Conservation (phyloP, 2,329 filamentous ascomycete genomes). For the Hypoxylon sp. region DNA sequence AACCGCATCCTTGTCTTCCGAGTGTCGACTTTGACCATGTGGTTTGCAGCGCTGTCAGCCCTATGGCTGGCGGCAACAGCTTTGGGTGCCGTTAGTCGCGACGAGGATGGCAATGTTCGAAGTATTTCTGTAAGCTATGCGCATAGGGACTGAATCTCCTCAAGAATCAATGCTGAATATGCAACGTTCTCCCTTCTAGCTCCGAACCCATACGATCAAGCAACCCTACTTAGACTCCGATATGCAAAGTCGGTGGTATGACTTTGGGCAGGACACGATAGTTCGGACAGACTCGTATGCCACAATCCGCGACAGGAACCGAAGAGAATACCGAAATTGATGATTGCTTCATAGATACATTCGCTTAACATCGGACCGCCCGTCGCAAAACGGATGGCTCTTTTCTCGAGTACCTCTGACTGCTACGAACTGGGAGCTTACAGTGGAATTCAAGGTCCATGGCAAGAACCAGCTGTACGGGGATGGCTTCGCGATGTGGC, state of each 20-base stretch:
- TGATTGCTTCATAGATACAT: constrained; percentile 74
- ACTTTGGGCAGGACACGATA: constrained; percentile 96
- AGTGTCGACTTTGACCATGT: constrained; percentile 43
- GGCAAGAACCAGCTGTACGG: constrained; percentile 91
- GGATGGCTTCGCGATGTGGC: constrained; percentile 97
- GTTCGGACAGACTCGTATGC: constrained; percentile 77
- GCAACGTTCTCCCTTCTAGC: constrained; percentile 58
- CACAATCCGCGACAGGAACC: constrained; percentile 17
- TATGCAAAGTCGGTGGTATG: constrained; percentile 98
- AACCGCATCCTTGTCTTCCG: constrained; percentile 24
- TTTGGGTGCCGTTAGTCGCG: constrained; percentile 57
- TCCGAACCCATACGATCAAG: constrained; percentile 86
- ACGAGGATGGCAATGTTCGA: constrained; percentile 65
- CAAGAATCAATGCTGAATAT: constrained; percentile 27
- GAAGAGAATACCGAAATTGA: constrained; percentile 42
- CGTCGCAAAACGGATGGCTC: constrained; percentile 91
- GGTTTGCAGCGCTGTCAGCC: constrained; percentile 50
- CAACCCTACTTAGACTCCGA: constrained; percentile 98
- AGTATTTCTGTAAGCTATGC: constrained; percentile 70
- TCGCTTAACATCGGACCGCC: constrained; percentile 88
- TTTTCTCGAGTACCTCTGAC: constrained; percentile 95
- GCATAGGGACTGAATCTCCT: constrained; percentile 12
- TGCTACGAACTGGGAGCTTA: constrained; percentile 98
- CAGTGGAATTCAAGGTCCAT: constrained; percentile 94
- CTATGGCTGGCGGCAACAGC: constrained; percentile 53